Evolutionary conservation across 371 early-diverging fungal species (phyloP).

Genomic region (Actinomucor elegans): DNA sequence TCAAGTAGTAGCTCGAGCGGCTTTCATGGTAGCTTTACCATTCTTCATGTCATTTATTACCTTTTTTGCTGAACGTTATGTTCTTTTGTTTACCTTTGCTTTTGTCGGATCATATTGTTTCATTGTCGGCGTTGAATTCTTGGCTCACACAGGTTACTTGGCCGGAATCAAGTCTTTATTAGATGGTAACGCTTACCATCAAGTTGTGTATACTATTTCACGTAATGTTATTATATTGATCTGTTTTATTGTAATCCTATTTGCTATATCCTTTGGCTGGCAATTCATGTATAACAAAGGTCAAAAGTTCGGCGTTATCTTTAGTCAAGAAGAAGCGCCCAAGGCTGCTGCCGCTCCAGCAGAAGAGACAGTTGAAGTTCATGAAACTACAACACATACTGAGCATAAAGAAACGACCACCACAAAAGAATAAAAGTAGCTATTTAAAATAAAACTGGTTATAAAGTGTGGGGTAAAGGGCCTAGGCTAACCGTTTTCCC

Average conservation of each 20-base stretch:
- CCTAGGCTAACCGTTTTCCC: not conserved
- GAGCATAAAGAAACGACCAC: no score
- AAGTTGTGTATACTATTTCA: constrained; percentile 13
- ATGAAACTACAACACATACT: no score
- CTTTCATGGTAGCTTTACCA: constrained; percentile 13
- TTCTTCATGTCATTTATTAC: constrained; percentile 19
- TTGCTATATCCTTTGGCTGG: constrained; percentile 18
- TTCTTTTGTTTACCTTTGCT: constrained; percentile 26
- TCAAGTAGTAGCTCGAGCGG: constrained; percentile 11
- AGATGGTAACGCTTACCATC: constrained; percentile 20
- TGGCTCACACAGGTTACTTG: constrained; percentile 24
- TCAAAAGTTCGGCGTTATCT: constrained; percentile 19
- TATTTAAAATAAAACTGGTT: no score
- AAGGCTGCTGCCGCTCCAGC: not conserved
- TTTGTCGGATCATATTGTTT: constrained; percentile 34
- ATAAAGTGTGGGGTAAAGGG: not conserved
- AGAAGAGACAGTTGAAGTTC: not conserved
- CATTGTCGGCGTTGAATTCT: constrained; percentile 32
- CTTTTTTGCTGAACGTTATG: constrained; percentile 18
- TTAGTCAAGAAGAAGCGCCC: not conserved
- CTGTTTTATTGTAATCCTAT: constrained; percentile 10
- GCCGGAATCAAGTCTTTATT: constrained; percentile 21
- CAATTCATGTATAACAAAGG: constrained; percentile 18
- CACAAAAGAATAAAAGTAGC: no score
- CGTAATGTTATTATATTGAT: constrained; percentile 15